These are phyloP conservation scores for Suhomyces taliae DNA, from an alignment of 1,139 yeast species.

Conservation along the genomic window DNA sequence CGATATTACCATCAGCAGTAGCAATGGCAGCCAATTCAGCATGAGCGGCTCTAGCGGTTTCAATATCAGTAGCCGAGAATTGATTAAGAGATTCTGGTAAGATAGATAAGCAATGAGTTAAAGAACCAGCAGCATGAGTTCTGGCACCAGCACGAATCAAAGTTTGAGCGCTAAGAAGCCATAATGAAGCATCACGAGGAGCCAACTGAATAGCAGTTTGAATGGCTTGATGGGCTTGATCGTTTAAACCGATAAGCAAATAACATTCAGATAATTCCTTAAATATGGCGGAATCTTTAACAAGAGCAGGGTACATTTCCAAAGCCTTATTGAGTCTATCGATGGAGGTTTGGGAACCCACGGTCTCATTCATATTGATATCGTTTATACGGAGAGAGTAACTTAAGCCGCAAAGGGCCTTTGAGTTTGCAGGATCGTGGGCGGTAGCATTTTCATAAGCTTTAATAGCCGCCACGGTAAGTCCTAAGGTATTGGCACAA, in stretches of 20 bases:
- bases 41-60: constrained; percentile 52
- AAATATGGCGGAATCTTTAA: constrained; percentile 38
- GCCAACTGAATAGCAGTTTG: constrained; percentile 45
- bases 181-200: constrained; percentile 44
- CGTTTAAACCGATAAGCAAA: constrained; percentile 44
- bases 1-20: constrained; percentile 51
- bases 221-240: constrained; percentile 52
- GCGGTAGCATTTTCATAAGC: constrained; percentile 48
- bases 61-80: constrained; percentile 34
- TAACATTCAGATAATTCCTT: constrained; percentile 53
- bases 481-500: constrained; percentile 48
- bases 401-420: constrained; percentile 46
- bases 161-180: constrained; percentile 50
- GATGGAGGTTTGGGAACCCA: constrained; percentile 44
- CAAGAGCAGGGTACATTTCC: constrained; percentile 32
- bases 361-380: constrained; percentile 33
- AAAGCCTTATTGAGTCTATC: constrained; percentile 44
- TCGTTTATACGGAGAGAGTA: constrained; percentile 41
- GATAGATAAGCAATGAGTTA: constrained; percentile 44
- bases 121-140: constrained; percentile 46
- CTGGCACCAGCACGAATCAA: constrained; percentile 42
- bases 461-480: constrained; percentile 40
- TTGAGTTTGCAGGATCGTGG: constrained; percentile 42
- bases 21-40: constrained; percentile 55
- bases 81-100: constrained; percentile 31